Percentiles rank a stretch among this genome's conserved stretches.
These are phyloP conservation scores for Nakaseomyces kungkrabaensis DNA, from an alignment of 1,139 yeast species.

Conservation along the genomic window DNA sequence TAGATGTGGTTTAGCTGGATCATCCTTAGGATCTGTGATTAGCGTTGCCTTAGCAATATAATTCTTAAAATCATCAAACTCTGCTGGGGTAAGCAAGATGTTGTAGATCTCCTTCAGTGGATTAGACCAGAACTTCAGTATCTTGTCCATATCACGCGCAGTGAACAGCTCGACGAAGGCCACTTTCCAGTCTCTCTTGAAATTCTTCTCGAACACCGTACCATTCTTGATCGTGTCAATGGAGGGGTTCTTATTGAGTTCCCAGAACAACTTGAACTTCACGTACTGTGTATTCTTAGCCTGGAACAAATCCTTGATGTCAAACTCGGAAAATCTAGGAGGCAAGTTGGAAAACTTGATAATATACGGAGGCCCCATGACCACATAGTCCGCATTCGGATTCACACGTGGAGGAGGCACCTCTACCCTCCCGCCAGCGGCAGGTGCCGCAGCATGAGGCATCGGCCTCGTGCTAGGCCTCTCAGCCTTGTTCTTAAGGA, in stretches of 20 bases:
- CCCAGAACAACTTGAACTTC: slow-evolving; percentile 35
- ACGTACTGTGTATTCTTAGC: slow-evolving; percentile 30
- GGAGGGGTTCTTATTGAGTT: slow-evolving; percentile 26
- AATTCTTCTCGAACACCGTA: slow-evolving; percentile 24
- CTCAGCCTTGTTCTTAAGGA: slow-evolving; percentile 14
- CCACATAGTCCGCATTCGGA: slow-evolving; percentile 3
- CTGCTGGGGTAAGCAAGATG: slow-evolving; percentile 21
- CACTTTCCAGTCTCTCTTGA: slow-evolving; percentile 37
- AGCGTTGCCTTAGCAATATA: slow-evolving; percentile 21
- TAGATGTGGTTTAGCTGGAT: slow-evolving; percentile 16
- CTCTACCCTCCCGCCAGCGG: background rate
- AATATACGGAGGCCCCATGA: slow-evolving; percentile 43
- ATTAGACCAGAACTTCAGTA: slow-evolving; percentile 22
- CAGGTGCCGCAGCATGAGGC: background rate
- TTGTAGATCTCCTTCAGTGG: slow-evolving; percentile 25
- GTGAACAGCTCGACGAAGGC: slow-evolving; percentile 51
- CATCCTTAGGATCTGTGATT: slow-evolving; percentile 20
- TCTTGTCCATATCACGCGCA: slow-evolving; percentile 38
- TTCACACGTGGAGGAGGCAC: slow-evolving; percentile 1
- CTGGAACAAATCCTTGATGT: slow-evolving; percentile 31
- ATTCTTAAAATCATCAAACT: slow-evolving; percentile 26
- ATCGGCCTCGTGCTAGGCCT: background rate
- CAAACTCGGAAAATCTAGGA: slow-evolving; percentile 28
- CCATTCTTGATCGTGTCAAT: slow-evolving; percentile 18
- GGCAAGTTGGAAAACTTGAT: slow-evolving; percentile 47